Evolutionary conservation across 805 yeast genomes (phyloP).

Genomic region (Wickerhamiella spandovensis): DNA sequence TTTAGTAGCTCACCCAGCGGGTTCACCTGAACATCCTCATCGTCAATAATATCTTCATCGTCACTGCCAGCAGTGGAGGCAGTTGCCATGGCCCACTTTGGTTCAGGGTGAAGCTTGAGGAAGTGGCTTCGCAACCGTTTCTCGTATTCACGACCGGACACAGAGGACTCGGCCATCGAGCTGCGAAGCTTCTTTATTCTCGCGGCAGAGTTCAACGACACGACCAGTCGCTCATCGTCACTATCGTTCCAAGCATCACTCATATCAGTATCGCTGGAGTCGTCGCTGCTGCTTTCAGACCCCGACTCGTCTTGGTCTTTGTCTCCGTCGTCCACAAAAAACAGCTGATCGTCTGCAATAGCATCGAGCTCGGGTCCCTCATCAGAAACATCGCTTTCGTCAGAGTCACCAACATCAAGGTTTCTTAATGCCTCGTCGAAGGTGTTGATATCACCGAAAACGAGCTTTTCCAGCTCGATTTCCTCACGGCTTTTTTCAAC

Average conservation of each 20-base stretch:
- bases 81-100: constrained; percentile 58
- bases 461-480: constrained; percentile 59
- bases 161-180: constrained; percentile 36
- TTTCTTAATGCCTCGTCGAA: constrained; percentile 52
- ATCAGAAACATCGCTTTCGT: constrained; percentile 22
- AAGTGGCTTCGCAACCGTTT: constrained; percentile 58
- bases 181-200: constrained; percentile 60
- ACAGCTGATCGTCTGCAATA: constrained; percentile 37
- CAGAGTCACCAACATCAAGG: constrained; percentile 39
- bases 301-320: constrained; percentile 18
- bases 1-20: constrained; percentile 24
- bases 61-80: constrained; percentile 11
- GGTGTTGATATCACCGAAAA: constrained; percentile 78
- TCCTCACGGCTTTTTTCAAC: constrained; percentile 80
- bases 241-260: constrained; percentile 73
- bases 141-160: constrained; percentile 50
- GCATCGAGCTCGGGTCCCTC: constrained; percentile 20
- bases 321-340: constrained; percentile 30
- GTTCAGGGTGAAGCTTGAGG: constrained; percentile 63
- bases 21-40: constrained; percentile 23
- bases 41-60: constrained; percentile 18
- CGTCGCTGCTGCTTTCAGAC: constrained; percentile 20
- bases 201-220: constrained; percentile 48
- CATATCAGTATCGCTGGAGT: constrained; percentile 21
- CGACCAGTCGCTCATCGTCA: constrained; percentile 64